Percentiles rank a stretch among this genome's conserved stretches.
Evolutionary conservation across 495 filamentous ascomycete species (phyloP).

Genomic region (Podospora pseudopauciseta): DNA sequence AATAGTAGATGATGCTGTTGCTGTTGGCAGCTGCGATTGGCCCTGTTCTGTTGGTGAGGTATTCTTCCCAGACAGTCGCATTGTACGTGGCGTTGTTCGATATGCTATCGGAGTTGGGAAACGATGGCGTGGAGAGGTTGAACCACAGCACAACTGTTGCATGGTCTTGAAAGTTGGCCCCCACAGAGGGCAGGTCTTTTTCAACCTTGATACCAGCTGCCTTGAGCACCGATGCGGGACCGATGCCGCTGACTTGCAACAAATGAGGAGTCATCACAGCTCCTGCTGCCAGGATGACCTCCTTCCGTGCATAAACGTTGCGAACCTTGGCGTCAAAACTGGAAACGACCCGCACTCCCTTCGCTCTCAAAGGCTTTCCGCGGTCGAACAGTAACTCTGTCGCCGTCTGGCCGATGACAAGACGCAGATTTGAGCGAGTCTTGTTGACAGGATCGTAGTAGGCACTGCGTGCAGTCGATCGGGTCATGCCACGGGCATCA

Average conservation of each 20-base stretch:
- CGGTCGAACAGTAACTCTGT: slow-evolving; percentile 23
- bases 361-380: slow-evolving; percentile 16
- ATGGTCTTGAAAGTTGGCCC: slow-evolving; percentile 52
- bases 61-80: slow-evolving; percentile 27
- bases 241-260: slow-evolving; percentile 51
- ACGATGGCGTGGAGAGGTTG: slow-evolving; percentile 24
- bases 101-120: slow-evolving; percentile 30
- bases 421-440: slow-evolving; percentile 20
- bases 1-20: slow-evolving; percentile 18
- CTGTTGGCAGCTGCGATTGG: slow-evolving; percentile 23
- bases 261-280: slow-evolving; percentile 53
- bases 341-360: slow-evolving; percentile 23
- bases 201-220: slow-evolving; percentile 41
- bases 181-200: slow-evolving; percentile 49
- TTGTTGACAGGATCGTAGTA: slow-evolving; percentile 30
- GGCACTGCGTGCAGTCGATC: slow-evolving; percentile 26
- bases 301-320: slow-evolving; percentile 25
- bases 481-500: slow-evolving; percentile 23
- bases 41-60: slow-evolving; percentile 26
- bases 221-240: slow-evolving; percentile 42
- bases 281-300: slow-evolving; percentile 54
- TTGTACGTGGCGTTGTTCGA: slow-evolving; percentile 26
- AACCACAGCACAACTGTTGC: slow-evolving; percentile 26
- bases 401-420: slow-evolving; percentile 27
- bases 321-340: slow-evolving; percentile 14